Base-by-base conservation (phyloP, 805 yeast species). In the Ogataea ramenticola region DNA sequence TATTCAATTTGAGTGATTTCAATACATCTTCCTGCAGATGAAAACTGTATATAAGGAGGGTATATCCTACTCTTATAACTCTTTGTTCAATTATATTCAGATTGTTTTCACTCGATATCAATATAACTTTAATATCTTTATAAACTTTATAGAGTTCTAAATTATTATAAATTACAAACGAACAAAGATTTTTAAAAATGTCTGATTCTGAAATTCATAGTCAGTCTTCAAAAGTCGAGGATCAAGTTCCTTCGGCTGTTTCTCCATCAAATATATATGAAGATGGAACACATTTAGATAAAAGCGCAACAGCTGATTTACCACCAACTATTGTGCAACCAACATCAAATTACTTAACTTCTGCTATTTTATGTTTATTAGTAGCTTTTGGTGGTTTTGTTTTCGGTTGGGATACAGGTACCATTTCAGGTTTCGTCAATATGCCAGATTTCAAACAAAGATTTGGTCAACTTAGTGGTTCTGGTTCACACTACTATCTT, bases 321-420 rank as follows among this genome's bases (percentile, higher is more conserved):
- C 19, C 19, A 15, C 30, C 37, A 32, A 21, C 9, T 7, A 7
- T 34, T 12, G 24, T 7, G 14, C 30, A 21, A 15, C 30, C 39
- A 15, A n/a, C 16, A 17, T 36, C 52, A 11, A 55, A 53, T 15
- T 58, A 55, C 42, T 10, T 53, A 8, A 52, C 54, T 24, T 62
- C 58, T 14, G 62, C 60, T 14, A 10, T 56, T 42, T 65, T 62
- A 26, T 79, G 87, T 62, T 53, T 70, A n/a, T 54, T 76, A 43
- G 76, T 82, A 50, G 85, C 87, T 29, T 82, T 82, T 49, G 88
- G 87, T 66, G 90, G 89, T 39, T 82, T 78, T 58, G 81, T 82
- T 38, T 82, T 80, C 56, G 89, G 89, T 47, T 82, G 82, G 74
- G 89, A 82, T 67, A 82, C 86, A 42, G 89, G 88, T 67, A 80